Conservation (phyloP, 208 protist species). For the Herpetomonas muscarum region DNA sequence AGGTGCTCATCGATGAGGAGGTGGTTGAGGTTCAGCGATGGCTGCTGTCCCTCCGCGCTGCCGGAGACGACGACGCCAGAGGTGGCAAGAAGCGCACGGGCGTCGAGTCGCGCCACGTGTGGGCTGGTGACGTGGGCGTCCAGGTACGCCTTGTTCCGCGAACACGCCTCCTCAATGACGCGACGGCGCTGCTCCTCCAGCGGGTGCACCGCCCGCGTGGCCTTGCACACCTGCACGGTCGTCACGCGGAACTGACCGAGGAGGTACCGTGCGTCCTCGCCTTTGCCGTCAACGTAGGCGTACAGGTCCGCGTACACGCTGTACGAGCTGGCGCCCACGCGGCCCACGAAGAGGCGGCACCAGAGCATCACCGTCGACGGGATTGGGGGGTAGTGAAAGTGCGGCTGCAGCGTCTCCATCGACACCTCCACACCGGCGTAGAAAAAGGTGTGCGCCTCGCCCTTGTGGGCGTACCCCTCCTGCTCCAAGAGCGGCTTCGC, state of each 20-base stretch:
- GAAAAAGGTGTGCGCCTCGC: conserved; percentile 46
- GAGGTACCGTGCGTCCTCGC: conserved; percentile 14
- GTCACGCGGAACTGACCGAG: conserved; percentile 56
- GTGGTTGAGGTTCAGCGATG: background rate
- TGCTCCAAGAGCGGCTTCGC: conserved; percentile 12
- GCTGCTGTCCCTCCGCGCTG: too few species aligned
- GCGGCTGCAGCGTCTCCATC: conserved; percentile 17
- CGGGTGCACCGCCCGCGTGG: conserved; percentile 21
- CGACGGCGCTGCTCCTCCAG: conserved; percentile 8
- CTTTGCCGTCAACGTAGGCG: conserved; percentile 32
- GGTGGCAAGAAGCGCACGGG: background rate
- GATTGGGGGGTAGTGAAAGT: conserved; percentile 26
- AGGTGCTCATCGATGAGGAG: background rate
- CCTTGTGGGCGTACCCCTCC: conserved; percentile 13
- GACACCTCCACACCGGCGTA: conserved; percentile 50
- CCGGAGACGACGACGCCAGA: background rate
- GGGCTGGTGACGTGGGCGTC: background rate
- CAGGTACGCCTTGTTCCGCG: background rate
- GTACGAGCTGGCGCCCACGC: conserved; percentile 59
- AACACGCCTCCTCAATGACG: conserved; percentile 2
- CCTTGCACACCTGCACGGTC: conserved; percentile 51
- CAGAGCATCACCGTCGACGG: conserved; percentile 35
- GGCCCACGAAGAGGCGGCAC: conserved; percentile 26
- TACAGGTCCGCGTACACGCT: conserved; percentile 38
- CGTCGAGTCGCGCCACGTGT: background rate